These are phyloP conservation scores for Populus ilicifolia DNA, from an alignment of 345 rosid genomes.

Conservation along the genomic window DNA sequence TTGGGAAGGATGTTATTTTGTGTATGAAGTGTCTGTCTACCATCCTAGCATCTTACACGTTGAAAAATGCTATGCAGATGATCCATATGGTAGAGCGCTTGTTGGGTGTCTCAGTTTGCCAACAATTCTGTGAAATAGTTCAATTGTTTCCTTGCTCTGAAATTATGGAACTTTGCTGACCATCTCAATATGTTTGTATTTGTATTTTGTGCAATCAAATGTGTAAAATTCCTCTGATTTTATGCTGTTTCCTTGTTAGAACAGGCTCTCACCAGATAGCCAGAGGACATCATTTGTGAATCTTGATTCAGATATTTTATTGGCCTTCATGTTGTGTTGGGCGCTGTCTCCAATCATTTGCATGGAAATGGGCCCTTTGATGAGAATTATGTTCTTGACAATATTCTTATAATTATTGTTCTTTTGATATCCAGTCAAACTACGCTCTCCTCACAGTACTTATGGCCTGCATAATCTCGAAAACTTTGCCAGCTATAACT, in stretches of 20 bases:
- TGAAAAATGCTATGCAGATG: constrained; percentile 84
- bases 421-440: not conserved
- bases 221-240: constrained; percentile 9
- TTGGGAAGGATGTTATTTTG: constrained; percentile 88
- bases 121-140: constrained; percentile 24
- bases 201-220: not conserved
- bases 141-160: constrained; percentile 13
- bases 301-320: constrained; percentile 51
- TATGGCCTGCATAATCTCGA: not conserved
- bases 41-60: constrained; percentile 70
- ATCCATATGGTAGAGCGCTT: constrained; percentile 97
- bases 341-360: constrained; percentile 95
- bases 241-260: constrained; percentile 26
- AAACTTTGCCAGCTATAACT: not conserved
- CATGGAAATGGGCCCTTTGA: constrained; percentile 79
- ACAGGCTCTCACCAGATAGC: constrained; percentile 88
- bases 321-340: constrained; percentile 75
- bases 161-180: not conserved
- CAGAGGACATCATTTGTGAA: constrained; percentile 67
- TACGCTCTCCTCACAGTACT: constrained; percentile 4
- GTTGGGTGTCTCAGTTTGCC: constrained; percentile 31
- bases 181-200: not conserved
- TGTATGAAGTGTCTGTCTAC: constrained; percentile 71
- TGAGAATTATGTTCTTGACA: constrained; percentile 82
- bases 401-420: constrained; percentile 40